Conservation (phyloP, 148 eudicot genomes). For the Diospyros kaki region DNA sequence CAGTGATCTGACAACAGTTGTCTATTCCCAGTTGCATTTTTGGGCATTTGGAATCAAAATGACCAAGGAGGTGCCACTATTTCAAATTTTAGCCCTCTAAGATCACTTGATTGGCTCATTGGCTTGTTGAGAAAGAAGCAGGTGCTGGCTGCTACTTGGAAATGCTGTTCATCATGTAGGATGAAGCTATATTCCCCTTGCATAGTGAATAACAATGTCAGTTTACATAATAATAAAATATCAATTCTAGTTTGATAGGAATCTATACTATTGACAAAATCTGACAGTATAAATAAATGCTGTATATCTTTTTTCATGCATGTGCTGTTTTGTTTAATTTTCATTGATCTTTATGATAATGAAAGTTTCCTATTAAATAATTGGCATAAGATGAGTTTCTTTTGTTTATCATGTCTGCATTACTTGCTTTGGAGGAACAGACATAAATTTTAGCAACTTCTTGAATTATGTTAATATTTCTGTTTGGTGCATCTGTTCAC, state of each 20-base stretch:
- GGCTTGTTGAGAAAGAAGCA: background rate
- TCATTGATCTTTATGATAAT: background rate
- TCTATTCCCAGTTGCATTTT: no score
- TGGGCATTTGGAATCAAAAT: no score
- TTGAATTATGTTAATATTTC: background rate
- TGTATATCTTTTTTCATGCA: background rate
- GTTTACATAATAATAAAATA: background rate
- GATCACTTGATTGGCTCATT: background rate
- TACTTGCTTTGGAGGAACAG: background rate
- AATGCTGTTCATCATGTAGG: background rate
- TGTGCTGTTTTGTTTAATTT: background rate
- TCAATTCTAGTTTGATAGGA: background rate
- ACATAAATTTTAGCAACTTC: background rate
- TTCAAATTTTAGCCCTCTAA: background rate
- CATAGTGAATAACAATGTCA: background rate
- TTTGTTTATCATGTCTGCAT: background rate
- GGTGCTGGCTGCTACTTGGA: background rate
- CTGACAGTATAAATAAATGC: background rate
- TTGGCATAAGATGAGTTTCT: background rate
- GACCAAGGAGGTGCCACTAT: no score
- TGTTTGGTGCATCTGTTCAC: background rate
- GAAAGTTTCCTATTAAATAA: background rate
- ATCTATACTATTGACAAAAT: background rate
- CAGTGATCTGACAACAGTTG: no score
- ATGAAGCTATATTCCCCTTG: background rate